Conservation (phyloP, 768 basidiomycete species). For the Hortiboletus flavorubellus region DNA sequence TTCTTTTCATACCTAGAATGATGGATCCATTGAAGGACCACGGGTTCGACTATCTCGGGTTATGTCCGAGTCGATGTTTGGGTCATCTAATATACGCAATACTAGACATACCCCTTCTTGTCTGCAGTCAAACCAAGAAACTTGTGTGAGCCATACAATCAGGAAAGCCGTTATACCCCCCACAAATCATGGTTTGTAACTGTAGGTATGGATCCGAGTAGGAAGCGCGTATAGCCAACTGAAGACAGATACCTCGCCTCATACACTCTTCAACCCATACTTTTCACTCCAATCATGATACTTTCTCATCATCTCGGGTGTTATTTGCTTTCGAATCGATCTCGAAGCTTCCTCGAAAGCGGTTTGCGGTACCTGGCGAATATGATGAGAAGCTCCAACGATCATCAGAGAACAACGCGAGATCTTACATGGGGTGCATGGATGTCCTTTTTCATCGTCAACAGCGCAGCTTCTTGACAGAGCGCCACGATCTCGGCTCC, state of each 20-base stretch:
- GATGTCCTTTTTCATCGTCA: conserved; percentile 88
- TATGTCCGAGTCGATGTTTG: too few species aligned
- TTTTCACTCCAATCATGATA: conserved; percentile 68
- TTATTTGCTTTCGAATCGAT: conserved; percentile 77
- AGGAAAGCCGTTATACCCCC: too few species aligned
- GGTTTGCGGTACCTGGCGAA: conserved; percentile 61
- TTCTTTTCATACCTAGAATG: too few species aligned
- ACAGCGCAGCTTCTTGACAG: conserved; percentile 93
- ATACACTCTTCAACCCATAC: conserved; percentile 22
- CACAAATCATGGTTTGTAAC: background rate
- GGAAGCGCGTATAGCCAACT: background rate
- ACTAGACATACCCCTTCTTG: too few species aligned
- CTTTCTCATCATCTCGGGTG: conserved; percentile 66
- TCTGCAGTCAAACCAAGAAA: too few species aligned
- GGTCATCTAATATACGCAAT: too few species aligned
- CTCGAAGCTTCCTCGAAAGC: conserved; percentile 76
- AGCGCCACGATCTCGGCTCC: conserved; percentile 91
- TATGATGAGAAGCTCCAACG: background rate
- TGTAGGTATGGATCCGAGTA: background rate
- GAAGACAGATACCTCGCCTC: background rate
- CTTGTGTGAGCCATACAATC: too few species aligned
- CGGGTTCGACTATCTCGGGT: too few species aligned
- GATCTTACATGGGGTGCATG: conserved; percentile 66
- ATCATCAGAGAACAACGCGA: background rate
- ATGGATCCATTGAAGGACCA: too few species aligned